These are phyloP conservation scores for Akanthomyces lecanii DNA, from an alignment of 2,329 filamentous ascomycete genomes.

Conservation along the genomic window DNA sequence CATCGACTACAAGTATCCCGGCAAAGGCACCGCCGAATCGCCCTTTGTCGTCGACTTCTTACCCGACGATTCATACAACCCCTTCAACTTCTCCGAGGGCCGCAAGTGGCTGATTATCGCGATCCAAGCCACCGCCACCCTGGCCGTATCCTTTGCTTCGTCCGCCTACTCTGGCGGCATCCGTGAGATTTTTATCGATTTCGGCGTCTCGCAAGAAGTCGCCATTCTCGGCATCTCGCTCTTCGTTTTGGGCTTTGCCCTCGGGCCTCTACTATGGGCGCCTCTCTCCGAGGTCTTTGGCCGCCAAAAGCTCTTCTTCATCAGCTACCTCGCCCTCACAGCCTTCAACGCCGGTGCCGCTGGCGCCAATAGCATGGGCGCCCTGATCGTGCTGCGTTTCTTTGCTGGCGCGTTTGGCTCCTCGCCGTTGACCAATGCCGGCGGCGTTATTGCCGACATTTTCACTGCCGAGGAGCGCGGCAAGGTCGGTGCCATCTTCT, in stretches of 20 bases:
- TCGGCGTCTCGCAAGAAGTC: slow-evolving; percentile 47
- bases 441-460: slow-evolving; percentile 61
- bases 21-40: slow-evolving; percentile 60
- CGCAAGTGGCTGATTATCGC: slow-evolving; percentile 65
- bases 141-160: slow-evolving; percentile 66
- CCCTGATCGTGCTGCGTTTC: slow-evolving; percentile 65
- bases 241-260: slow-evolving; percentile 58
- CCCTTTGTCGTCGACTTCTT: slow-evolving; percentile 68
- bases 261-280: slow-evolving; percentile 63
- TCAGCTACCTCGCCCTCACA: slow-evolving; percentile 54
- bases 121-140: slow-evolving; percentile 60
- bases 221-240: slow-evolving; percentile 60
- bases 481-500: slow-evolving; percentile 55
- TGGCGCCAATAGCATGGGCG: slow-evolving; percentile 52
- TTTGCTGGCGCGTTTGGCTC: slow-evolving; percentile 61
- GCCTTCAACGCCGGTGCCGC: slow-evolving; percentile 59
- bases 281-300: slow-evolving; percentile 62
- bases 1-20: slow-evolving; percentile 51
- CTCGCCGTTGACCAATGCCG: slow-evolving; percentile 58
- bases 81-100: slow-evolving; percentile 50
- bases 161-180: slow-evolving; percentile 62
- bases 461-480: slow-evolving; percentile 53
- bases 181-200: slow-evolving; percentile 49
- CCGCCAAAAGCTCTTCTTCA: slow-evolving; percentile 55
- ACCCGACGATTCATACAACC: slow-evolving; percentile 62